Evolutionary conservation across 2,329 filamentous ascomycete species (phyloP).

Genomic region (Aspergillus melleus): DNA sequence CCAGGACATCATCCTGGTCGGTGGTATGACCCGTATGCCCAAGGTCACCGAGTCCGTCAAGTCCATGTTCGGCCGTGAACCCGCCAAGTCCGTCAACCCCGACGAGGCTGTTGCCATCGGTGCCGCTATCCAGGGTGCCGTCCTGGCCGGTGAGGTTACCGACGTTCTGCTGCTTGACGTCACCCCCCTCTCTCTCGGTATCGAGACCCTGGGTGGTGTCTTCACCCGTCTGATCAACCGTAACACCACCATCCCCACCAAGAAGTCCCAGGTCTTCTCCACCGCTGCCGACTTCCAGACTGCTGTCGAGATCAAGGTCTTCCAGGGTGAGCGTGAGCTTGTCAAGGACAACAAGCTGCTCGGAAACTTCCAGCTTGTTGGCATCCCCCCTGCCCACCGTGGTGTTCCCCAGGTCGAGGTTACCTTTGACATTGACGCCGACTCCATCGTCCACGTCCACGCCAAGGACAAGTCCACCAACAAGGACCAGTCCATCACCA

Average conservation of each 20-base stretch:
- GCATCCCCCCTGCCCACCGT: constrained; percentile 92
- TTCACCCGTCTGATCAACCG: constrained; percentile 98
- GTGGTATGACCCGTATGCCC: constrained; percentile 99
- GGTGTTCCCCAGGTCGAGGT: constrained; percentile 97
- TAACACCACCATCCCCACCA: constrained; percentile 98
- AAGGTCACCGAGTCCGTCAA: constrained; percentile 97
- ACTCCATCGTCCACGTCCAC: constrained; percentile 96
- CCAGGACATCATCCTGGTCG: constrained; percentile 95
- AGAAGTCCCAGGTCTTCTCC: constrained; percentile 98
- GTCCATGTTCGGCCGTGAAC: constrained; percentile 93
- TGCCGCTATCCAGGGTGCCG: constrained; percentile 95
- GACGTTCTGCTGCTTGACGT: constrained; percentile 94
- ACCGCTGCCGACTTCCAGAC: constrained; percentile 98
- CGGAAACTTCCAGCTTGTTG: constrained; percentile 98
- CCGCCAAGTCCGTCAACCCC: constrained; percentile 97
- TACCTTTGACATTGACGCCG: constrained; percentile 97
- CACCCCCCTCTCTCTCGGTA: constrained; percentile 93
- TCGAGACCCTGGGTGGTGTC: constrained; percentile 96
- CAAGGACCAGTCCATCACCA: constrained; percentile 99
- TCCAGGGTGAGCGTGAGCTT: constrained; percentile 99
- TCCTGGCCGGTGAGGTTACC: constrained; percentile 94
- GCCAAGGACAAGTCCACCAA: constrained; percentile 99
- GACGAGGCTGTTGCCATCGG: constrained; percentile 98
- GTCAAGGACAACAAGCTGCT: constrained; percentile 98
- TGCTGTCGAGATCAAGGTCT: constrained; percentile 99